Evolutionary conservation across 1,139 yeast genomes (phyloP), one percentile per base, ranked within the genome.

Genomic region (Pichia sp.): DNA sequence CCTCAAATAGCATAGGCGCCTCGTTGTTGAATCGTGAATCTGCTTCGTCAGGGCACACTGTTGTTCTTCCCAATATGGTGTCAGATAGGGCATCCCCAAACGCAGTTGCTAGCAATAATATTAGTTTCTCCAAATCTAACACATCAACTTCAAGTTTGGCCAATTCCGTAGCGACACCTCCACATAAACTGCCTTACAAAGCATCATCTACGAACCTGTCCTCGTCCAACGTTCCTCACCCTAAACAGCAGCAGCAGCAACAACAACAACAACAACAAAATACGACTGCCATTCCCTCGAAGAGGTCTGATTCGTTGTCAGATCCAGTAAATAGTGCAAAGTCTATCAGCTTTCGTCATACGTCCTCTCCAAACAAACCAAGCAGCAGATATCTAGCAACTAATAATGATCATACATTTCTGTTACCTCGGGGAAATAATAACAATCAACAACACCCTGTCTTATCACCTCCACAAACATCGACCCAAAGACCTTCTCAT

Each of bases 321-420:
- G 10, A 16, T 17, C 8, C 42, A 24, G 36, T 9, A 5, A 34
- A 34, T 7, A 36, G 9, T 20, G 24, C 33, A 14, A 27, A 27
- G n/a, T 3, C 49, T 38, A 31, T 30, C 7, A 30, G 12, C 41
- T 29, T 9, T 10, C 49, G 34, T 31, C 16, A 14, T 46, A 14
- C 49, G 9, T n/a, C 30, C 1, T 55, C 58, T 6, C 58, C 58
- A 10, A 50, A 50, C 17, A 54, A 54, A 30, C 1, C 27, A 6
- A 46, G 46, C 16, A 4, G 48, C 24, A 51, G 59, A 41, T 52
- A 49, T 29, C 40, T 56, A 9, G 59, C 59, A n/a, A 56, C 59
- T 2, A 50, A 36, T 38, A 56, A 56, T 33, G 55, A 56, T 33
- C 59, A 56, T 29, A 48, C 59, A 1, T 52, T 56, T 14, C 3